Evolutionary conservation across 176 grass and related monocot species (phyloP).

Genomic region (Triticum turgidum): DNA sequence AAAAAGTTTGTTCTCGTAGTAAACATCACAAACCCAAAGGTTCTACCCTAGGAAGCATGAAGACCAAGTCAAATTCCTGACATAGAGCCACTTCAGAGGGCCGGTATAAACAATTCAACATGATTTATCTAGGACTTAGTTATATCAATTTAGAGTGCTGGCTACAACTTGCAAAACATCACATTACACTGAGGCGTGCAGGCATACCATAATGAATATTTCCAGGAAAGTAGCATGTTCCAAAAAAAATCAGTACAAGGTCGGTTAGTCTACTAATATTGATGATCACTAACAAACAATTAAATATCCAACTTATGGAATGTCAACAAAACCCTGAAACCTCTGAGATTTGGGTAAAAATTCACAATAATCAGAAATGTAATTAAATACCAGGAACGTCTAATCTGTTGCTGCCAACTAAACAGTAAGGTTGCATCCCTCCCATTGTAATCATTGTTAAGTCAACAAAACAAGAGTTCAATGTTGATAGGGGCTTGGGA

Average conservation of each 20-base stretch:
- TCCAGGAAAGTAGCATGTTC: constrained; percentile 2
- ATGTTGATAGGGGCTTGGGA: not conserved
- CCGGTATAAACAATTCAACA: not conserved
- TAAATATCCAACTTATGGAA: not conserved
- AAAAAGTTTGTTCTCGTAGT: not conserved
- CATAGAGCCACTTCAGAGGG: not conserved
- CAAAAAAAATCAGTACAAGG: not conserved
- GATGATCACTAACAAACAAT: not conserved
- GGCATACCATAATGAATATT: not conserved
- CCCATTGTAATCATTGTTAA: not conserved
- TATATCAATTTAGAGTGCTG: not conserved
- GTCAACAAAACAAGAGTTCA: not conserved
- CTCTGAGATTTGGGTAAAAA: not conserved
- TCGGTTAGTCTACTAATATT: not conserved
- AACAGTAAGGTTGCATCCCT: not conserved
- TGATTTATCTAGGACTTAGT: not conserved
- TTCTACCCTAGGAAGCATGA: not conserved
- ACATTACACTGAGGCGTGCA: not conserved
- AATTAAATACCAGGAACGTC: not conserved
- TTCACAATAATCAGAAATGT: not conserved
- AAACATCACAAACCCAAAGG: not conserved
- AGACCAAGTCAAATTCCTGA: not conserved
- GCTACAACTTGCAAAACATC: not conserved
- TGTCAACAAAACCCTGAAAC: not conserved
- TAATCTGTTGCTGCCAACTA: constrained; percentile 14